Evolutionary conservation across 805 yeast genomes (phyloP), one percentile per base, ranked within the genome.

Genomic region (Saccharomycopsis selenospora): DNA sequence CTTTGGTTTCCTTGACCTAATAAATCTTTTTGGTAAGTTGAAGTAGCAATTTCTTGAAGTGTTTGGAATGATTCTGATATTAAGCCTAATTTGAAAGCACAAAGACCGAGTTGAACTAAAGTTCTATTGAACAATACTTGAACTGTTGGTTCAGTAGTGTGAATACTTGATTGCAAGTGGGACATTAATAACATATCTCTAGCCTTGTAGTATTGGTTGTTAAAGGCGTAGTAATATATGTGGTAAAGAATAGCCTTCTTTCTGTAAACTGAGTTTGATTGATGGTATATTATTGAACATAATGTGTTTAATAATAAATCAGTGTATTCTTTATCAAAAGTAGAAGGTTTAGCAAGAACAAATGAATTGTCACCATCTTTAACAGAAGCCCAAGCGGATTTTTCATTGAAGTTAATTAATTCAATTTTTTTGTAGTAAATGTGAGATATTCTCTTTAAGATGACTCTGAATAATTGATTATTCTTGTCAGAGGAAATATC

Each of bases 101-200:
- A 81, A 57, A 93, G 76, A 51, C 99, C 99, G 55, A 95, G 77
- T 69, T 93, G 99, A 54, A 88, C 97, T 55, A 93, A 76, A 14
- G 96, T 89, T 66, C 99, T 79, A 76, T 93, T 93, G 76, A 88
- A 93, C 59, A 88, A 75, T 48, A 93, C 89, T 75, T 93, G 99
- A 57, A 91, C 69, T 30, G 82, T 70, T 28, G 95, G 79, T 59
- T 91, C 98, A 28, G 95, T 83, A 44, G 81, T 77, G 66, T 86
- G 87, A 58, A 91, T 87, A 42, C 84, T 73, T 26, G 85, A 73
- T 71, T 87, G 95, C 60, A 89, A 70, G 64, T 89, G 93, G 18
- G 96, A 87, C 71, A 79, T 73, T 59, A 90, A 75, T 66, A 93
- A 75, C 79, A 91, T 79, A 57, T 87, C 95, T 65, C 95, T 82